Base-by-base conservation (phyloP, 2,329 filamentous ascomycete species). In the Alternaria metachromatica region DNA sequence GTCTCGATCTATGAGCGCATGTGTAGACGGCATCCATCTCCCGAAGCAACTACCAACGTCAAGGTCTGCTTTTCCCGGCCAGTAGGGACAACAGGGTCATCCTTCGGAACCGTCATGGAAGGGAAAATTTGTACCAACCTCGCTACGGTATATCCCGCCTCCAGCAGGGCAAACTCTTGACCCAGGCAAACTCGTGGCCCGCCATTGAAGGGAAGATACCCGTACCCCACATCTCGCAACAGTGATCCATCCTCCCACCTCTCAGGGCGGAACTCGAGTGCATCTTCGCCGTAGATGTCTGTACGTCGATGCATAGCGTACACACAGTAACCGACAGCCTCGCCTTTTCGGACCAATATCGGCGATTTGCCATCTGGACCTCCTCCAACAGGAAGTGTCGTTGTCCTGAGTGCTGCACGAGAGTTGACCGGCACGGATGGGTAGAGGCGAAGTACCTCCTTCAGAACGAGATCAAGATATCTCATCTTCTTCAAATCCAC, bases 381-480 rank as follows among this genome's bases (percentile, higher is more conserved):
- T 11, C 78, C 79, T 33, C 79, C 79, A 3, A 63, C 63, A 3
- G 79, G 65, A 1, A 69, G 64, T 0, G 67, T 72, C 4, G 79
- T 80, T 44, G 78, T 71, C 10, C 58, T 60, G 9, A 75, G 30
- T 9, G 75, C 73, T 4, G 63, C 48, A 11, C 75, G 73, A 8
- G 55, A 58, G 54, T 80, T 74, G 12, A 75, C 44, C 1, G 77
- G 77, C 0, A 80, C 76, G 10, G 71, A 58, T 4, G 76, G 75
- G 44, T 78, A 73, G 13, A 79, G 66, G 4, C 78, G 75, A 8
- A 80, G 66, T 6, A 68, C 83, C 53, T 85, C 83, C 4, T 78
- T 60, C 18, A 60, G 23, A 10, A 56, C 20, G 8, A 56, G 51
- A 28, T 50, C 51, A 21, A 60, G 58, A 30, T 55, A 60, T 18